These are phyloP conservation scores for Aureobasidium sp. DNA, from an alignment of 2,329 filamentous ascomycete species.

Conservation along the genomic window DNA sequence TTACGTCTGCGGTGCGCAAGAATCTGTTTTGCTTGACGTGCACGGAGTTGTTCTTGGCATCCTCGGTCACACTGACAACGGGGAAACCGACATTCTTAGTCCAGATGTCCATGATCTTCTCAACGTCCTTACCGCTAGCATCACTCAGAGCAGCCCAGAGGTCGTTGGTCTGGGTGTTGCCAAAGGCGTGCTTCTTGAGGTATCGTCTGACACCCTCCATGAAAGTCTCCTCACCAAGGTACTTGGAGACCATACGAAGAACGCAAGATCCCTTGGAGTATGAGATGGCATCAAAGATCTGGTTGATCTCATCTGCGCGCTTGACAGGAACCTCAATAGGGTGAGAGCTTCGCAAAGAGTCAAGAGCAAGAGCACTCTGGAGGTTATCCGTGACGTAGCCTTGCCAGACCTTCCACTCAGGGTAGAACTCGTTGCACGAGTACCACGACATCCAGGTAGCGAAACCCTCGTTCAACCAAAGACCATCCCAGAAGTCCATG, in stretches of 20 bases:
- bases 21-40: slow-evolving; percentile 93
- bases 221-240: slow-evolving; percentile 86
- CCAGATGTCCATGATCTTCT: slow-evolving; percentile 90
- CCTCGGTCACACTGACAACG: slow-evolving; percentile 78
- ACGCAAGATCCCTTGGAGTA: slow-evolving; percentile 97
- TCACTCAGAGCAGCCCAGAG: slow-evolving; percentile 82
- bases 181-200: slow-evolving; percentile 93
- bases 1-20: slow-evolving; percentile 84
- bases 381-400: slow-evolving; percentile 89
- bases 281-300: slow-evolving; percentile 96
- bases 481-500: slow-evolving; percentile 91
- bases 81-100: slow-evolving; percentile 95
- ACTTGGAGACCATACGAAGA: slow-evolving; percentile 93
- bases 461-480: slow-evolving; percentile 94
- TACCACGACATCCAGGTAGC: slow-evolving; percentile 93
- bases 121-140: slow-evolving; percentile 84
- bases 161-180: slow-evolving; percentile 85
- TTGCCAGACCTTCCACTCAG: slow-evolving; percentile 98
- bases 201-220: slow-evolving; percentile 86
- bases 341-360: slow-evolving; percentile 89
- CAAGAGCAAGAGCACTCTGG: slow-evolving; percentile 77
- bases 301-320: slow-evolving; percentile 90
- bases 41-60: slow-evolving; percentile 62
- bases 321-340: slow-evolving; percentile 96
- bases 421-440: slow-evolving; percentile 89